A percentile compares a stretch with the other conserved stretches of the same genome.
Conservation (phyloP, 202 grass and related monocot species). For the Panicum virgatum region DNA sequence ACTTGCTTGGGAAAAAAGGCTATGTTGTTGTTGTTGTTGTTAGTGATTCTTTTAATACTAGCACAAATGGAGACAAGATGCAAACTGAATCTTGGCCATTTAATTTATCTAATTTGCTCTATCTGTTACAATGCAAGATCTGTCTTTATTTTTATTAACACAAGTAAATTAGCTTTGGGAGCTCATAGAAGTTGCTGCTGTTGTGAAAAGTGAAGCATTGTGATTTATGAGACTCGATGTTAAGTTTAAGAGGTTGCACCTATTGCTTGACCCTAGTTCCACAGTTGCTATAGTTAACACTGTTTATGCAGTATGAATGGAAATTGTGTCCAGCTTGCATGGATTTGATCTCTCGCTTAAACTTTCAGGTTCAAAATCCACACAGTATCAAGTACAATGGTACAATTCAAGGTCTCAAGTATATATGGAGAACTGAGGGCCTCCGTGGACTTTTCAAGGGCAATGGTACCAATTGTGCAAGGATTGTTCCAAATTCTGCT, state of each 20-base stretch:
- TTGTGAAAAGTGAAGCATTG: not conserved
- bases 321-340: not conserved
- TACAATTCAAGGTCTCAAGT: constrained; percentile 92
- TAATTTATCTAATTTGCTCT: not conserved
- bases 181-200: not conserved
- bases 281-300: not conserved
- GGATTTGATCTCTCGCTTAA: not conserved
- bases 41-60: not conserved
- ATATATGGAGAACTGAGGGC: constrained; percentile 93
- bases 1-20: too few species aligned
- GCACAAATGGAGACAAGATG: not conserved
- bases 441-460: constrained; percentile 95
- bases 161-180: not conserved
- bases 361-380: constrained; percentile 88
- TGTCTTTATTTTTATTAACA: not conserved
- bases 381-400: constrained; percentile 98
- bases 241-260: not conserved
- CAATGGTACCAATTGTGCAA: constrained; percentile 96
- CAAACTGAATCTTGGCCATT: not conserved
- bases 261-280: not conserved
- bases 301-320: not conserved
- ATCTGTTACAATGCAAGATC: not conserved
- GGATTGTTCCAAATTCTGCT: constrained; percentile 95
- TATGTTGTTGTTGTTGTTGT: too few species aligned
- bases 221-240: not conserved